phyloP scores from a whole-genome alignment of 441 rosid genomes.

The Syzygium syzygioides region DNA sequence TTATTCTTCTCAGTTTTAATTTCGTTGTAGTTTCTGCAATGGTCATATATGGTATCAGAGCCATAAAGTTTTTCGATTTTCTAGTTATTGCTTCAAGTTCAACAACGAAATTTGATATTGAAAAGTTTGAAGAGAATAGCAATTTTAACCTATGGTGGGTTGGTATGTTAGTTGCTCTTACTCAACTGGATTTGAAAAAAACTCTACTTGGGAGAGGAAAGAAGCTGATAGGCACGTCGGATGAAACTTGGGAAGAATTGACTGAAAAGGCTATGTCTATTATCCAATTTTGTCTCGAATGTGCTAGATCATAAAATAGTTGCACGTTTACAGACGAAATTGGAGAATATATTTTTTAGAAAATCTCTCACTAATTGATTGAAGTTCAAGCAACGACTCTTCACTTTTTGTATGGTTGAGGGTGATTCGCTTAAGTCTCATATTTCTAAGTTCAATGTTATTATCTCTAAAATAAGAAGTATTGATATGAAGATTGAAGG shows the following conservation, averaged over 20 bases:
- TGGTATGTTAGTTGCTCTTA: too few relatives aligned
- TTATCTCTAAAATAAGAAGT: not conserved
- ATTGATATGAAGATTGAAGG: not conserved
- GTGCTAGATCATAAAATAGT: not conserved
- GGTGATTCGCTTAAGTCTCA: not conserved
- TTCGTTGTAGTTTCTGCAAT: too few relatives aligned
- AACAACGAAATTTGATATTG: too few relatives aligned
- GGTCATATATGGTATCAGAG: too few relatives aligned
- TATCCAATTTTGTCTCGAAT: not conserved
- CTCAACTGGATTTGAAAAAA: too few relatives aligned
- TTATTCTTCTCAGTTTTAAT: too few relatives aligned
- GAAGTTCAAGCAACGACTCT: not conserved
- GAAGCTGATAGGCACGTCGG: not conserved
- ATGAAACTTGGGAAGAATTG: not conserved
- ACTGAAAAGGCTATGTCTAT: not conserved
- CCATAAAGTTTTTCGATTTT: too few relatives aligned
- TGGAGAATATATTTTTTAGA: not conserved
- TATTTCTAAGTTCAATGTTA: not conserved
- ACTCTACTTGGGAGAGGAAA: not conserved
- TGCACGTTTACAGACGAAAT: not conserved
- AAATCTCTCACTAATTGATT: not conserved
- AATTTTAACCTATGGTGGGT: too few relatives aligned
- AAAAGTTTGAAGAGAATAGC: too few relatives aligned
- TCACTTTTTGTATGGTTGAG: not conserved
- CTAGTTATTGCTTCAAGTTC: too few relatives aligned